These are phyloP conservation scores for Fusarium floridanum DNA, from an alignment of 2,329 filamentous ascomycete species.

Conservation along the genomic window DNA sequence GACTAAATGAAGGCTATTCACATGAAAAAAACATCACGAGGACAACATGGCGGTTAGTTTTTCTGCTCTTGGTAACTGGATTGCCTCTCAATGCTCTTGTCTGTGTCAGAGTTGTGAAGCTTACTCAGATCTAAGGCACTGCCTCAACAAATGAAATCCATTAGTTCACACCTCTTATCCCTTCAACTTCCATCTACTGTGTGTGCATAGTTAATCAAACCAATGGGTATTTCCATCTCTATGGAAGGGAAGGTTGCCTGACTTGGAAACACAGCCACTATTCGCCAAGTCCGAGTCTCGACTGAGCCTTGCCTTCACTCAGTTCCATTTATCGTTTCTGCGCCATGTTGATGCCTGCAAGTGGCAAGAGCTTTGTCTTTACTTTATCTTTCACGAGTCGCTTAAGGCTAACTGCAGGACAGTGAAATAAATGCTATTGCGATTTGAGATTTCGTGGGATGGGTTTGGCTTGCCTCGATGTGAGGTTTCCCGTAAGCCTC, in stretches of 20 bases:
- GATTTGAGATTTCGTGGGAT: background rate
- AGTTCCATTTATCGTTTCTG: background rate
- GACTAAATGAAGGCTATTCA: background rate
- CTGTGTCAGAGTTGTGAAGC: background rate
- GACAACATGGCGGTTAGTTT: background rate
- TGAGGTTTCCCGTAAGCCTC: background rate
- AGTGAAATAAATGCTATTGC: background rate
- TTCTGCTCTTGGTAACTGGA: background rate
- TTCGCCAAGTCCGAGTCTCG: background rate
- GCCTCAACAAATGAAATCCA: background rate
- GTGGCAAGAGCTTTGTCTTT: background rate
- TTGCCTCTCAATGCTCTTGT: background rate
- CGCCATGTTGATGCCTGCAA: background rate
- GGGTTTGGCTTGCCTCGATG: too few species aligned
- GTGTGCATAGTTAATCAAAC: background rate
- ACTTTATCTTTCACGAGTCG: background rate
- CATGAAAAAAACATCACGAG: background rate
- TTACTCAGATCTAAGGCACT: background rate
- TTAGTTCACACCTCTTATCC: background rate
- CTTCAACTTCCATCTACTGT: background rate
- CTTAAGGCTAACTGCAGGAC: rapidly evolving
- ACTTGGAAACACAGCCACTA: background rate
- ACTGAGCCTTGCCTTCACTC: background rate
- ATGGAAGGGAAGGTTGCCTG: background rate
- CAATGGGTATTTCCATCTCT: background rate